Evolutionary conservation across 179 eudicot species (phyloP), one percentile per base, ranked within the genome.

Genomic region (Patellifolia procumbens): DNA sequence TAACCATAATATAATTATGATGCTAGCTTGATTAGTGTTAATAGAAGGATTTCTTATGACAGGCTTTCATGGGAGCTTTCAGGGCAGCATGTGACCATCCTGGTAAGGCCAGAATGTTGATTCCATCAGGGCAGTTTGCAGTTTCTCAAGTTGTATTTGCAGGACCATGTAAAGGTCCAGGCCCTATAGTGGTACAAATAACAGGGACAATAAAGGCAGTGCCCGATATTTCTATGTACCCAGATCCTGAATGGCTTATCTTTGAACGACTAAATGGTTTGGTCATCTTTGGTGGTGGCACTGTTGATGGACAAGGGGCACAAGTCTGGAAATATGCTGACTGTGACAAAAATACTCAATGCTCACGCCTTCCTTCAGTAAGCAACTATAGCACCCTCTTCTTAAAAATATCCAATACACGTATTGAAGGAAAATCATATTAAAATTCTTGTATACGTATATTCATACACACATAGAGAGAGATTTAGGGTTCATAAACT

Each of bases 21-120:
- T n/a, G n/a, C n/a, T n/a, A n/a, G n/a, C n/a, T n/a, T n/a, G n/a
- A n/a, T n/a, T n/a, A n/a, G n/a, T n/a, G n/a, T n/a, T n/a, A n/a
- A n/a, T n/a, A n/a, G n/a, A n/a, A n/a, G n/a, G n/a, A n/a, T n/a
- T n/a, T 15, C 7, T 58, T 22, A 15, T 46, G 42, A 62, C 71
- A 92, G 97, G 88, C 87, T 26, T 87, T 92, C 75, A 73, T 86
- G 70, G 58, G 77, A 32, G 88, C 90, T 20, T 92, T 86, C 86
- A 80, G 81, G 5, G 95, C 93, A 45, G 93, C 95, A 29, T 92
- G 97, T 55, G 67, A 86, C 20, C 81, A 78, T 74, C 77, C 72
- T 0, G 90, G 91, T 24, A 79, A 58, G 67, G 85, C 93, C 12
- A 88, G 87, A 34, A 49, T 92, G 0, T 20, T 89, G 0, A 64